Conservation (phyloP, 495 filamentous ascomycete genomes). For the Penicillium lagena region DNA sequence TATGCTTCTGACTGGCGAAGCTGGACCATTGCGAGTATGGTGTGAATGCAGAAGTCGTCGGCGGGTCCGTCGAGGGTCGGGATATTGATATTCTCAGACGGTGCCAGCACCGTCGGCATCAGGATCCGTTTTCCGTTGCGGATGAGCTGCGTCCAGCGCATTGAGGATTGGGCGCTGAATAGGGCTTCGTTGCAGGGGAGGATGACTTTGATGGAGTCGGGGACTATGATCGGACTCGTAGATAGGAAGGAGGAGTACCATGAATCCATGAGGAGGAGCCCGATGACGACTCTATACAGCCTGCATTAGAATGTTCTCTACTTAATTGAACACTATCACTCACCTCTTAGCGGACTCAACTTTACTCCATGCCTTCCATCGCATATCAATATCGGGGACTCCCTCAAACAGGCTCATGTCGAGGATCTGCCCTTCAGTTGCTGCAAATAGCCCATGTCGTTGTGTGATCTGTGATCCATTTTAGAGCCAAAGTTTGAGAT, state of each 20-base stretch:
- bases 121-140: constrained; percentile 30
- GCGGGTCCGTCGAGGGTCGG: constrained; percentile 27
- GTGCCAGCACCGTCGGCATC: constrained; percentile 32
- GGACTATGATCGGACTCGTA: constrained; percentile 39
- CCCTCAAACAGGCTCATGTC: constrained; percentile 40
- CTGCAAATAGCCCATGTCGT: constrained; percentile 44
- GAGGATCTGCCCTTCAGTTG: constrained; percentile 38
- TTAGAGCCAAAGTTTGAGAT: background rate
- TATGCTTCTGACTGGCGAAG: constrained; percentile 40
- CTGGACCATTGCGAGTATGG: constrained; percentile 34
- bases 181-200: constrained; percentile 41
- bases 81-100: constrained; percentile 31
- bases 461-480: constrained; percentile 33
- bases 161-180: constrained; percentile 37
- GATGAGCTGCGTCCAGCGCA: constrained; percentile 42
- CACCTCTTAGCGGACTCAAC: constrained; percentile 46
- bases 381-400: constrained; percentile 38
- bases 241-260: constrained; percentile 46
- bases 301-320: background rate
- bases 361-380: constrained; percentile 50
- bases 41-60: constrained; percentile 34
- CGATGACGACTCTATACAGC: constrained; percentile 35
- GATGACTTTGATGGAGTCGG: constrained; percentile 42
- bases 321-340: background rate
- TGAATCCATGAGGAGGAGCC: constrained; percentile 42